phyloP scores from a whole-genome alignment of 805 yeast genomes.

The Yarrowia sp. region DNA sequence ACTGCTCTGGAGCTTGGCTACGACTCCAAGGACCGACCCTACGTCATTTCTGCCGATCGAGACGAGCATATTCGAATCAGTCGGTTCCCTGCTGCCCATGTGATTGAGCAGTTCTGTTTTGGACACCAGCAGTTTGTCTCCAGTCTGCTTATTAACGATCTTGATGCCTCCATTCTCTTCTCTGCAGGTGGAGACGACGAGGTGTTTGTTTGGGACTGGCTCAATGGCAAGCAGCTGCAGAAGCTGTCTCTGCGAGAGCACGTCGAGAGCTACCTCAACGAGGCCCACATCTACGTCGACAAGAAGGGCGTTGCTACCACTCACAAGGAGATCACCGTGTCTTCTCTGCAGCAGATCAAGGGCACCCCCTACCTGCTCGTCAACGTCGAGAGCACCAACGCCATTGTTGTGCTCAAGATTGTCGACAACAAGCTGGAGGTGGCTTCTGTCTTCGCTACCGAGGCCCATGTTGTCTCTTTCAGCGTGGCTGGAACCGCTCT shows the following conservation, averaged over 20 bases:
- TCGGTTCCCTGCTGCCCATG: slow-evolving; percentile 75
- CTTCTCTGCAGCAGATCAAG: slow-evolving; percentile 49
- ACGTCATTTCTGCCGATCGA: slow-evolving; percentile 81
- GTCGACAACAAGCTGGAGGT: slow-evolving; percentile 44
- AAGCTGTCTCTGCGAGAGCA: slow-evolving; percentile 58
- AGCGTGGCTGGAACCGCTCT: slow-evolving; percentile 32
- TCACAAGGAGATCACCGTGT: slow-evolving; percentile 41
- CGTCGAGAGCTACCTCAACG: slow-evolving; percentile 57
- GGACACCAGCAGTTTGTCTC: slow-evolving; percentile 89
- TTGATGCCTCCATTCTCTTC: slow-evolving; percentile 60
- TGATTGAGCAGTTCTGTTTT: slow-evolving; percentile 82
- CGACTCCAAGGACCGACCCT: slow-evolving; percentile 57
- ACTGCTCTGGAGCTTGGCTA: slow-evolving; percentile 67
- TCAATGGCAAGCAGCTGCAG: slow-evolving; percentile 56
- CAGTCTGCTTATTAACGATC: slow-evolving; percentile 61
- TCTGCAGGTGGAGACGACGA: slow-evolving; percentile 93
- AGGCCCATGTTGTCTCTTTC: slow-evolving; percentile 45
- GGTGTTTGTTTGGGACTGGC: slow-evolving; percentile 83
- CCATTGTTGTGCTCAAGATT: slow-evolving; percentile 46
- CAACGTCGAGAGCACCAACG: slow-evolving; percentile 45
- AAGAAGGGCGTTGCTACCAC: slow-evolving; percentile 27
- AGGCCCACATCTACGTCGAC: slow-evolving; percentile 62
- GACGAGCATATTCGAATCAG: slow-evolving; percentile 95
- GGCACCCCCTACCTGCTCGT: slow-evolving; percentile 49
- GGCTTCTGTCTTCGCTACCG: slow-evolving; percentile 46